Evolutionary conservation across 768 basidiomycete species (phyloP).

Genomic region (Pholiota conissans): DNA sequence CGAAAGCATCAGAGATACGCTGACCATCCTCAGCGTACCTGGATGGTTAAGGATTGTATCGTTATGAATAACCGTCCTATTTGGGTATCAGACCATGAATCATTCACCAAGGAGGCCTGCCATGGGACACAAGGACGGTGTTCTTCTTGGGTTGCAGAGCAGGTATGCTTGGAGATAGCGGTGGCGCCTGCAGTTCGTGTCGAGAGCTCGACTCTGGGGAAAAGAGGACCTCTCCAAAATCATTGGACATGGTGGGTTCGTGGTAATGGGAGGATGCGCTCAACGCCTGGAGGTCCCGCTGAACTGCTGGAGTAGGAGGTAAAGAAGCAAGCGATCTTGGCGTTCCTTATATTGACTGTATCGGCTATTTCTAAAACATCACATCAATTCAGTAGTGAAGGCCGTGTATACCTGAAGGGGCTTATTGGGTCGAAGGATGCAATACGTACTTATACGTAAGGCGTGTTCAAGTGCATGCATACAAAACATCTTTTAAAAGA

Average conservation of each 20-base stretch:
- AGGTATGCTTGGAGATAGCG: slow-evolving; percentile 11
- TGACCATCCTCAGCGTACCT: slow-evolving; percentile 83
- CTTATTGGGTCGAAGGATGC: too few relatives aligned
- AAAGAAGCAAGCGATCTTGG: background rate
- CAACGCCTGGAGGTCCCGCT: background rate
- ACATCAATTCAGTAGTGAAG: too few relatives aligned
- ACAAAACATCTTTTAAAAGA: too few relatives aligned
- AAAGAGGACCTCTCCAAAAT: background rate
- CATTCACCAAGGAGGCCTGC: slow-evolving; percentile 78
- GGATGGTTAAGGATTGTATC: background rate
- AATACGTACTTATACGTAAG: too few relatives aligned
- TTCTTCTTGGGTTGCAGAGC: slow-evolving; percentile 61
- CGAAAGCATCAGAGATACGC: slow-evolving; percentile 73
- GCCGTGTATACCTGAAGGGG: too few relatives aligned
- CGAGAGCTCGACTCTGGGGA: background rate
- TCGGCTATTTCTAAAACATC: background rate
- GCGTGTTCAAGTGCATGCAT: too few relatives aligned
- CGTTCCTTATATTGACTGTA: background rate
- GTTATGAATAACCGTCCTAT: slow-evolving; percentile 1
- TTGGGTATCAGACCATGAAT: background rate
- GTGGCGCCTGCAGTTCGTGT: background rate
- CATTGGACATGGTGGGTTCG: background rate
- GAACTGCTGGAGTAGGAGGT: background rate
- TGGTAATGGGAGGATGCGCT: background rate
- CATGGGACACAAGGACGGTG: slow-evolving; percentile 79